Conservation (phyloP, 108 stramenopile species). For the Skeletonema menzelii region DNA sequence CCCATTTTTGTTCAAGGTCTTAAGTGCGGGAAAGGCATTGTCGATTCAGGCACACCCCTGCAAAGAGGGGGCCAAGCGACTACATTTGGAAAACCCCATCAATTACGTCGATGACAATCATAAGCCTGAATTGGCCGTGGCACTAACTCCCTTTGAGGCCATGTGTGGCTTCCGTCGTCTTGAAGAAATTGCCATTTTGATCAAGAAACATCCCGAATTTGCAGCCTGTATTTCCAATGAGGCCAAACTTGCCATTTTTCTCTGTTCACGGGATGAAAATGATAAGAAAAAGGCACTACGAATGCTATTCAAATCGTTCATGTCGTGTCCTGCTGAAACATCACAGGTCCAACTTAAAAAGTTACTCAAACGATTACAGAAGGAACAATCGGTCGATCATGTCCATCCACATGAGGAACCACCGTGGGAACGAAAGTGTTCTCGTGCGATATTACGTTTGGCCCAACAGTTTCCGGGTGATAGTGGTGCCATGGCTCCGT, state of each 20-base stretch:
- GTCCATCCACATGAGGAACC: slow-evolving; percentile 39
- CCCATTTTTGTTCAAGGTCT: slow-evolving; percentile 90
- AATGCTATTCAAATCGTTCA: slow-evolving; percentile 81
- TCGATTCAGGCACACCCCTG: slow-evolving; percentile 93
- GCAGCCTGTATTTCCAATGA: slow-evolving; percentile 77
- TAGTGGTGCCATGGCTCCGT: slow-evolving; percentile 87
- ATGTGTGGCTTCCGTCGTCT: slow-evolving; percentile 95
- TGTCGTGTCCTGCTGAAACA: slow-evolving; percentile 64
- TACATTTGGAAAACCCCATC: slow-evolving; percentile 81
- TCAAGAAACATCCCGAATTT: slow-evolving; percentile 90
- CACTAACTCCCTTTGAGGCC: slow-evolving; percentile 94
- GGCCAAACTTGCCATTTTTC: slow-evolving; percentile 71
- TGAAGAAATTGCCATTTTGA: slow-evolving; percentile 72
- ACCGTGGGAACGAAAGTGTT: slow-evolving; percentile 67
- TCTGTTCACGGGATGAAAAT: slow-evolving; percentile 39
- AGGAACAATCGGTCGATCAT: slow-evolving; percentile 57
- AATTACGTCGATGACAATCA: slow-evolving; percentile 96
- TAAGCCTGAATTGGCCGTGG: slow-evolving; percentile 99
- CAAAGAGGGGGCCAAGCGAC: slow-evolving; percentile 77
- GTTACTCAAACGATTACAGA: slow-evolving; percentile 67
- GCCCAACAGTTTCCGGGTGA: slow-evolving; percentile 90
- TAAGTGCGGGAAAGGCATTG: slow-evolving; percentile 78
- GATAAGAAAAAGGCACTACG: slow-evolving; percentile 61
- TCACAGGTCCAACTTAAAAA: slow-evolving; percentile 52
- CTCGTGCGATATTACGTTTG: slow-evolving; percentile 76